phyloP scores from a whole-genome alignment of 192 early-diverging fungal species.

The Lobosporangium transversale region DNA sequence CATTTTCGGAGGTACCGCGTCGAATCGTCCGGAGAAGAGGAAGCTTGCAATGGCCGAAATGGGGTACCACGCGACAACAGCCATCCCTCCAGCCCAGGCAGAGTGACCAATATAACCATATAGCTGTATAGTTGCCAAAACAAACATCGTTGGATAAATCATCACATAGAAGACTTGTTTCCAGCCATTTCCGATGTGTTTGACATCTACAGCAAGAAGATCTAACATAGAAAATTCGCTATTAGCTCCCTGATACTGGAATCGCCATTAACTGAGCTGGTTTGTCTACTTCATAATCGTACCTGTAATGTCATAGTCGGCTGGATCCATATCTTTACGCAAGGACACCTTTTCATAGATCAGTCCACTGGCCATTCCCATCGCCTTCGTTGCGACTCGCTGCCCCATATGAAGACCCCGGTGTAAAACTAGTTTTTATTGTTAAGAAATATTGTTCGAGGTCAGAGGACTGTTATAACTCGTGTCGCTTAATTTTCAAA shows the following conservation, averaged over 20 bases:
- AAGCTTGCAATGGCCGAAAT: constrained; percentile 51
- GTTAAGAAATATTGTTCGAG: too few relatives aligned
- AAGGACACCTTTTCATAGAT: constrained; percentile 48
- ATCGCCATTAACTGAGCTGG: too few relatives aligned
- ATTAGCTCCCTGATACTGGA: background rate
- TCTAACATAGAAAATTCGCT: too few relatives aligned
- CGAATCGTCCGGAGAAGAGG: constrained; percentile 48
- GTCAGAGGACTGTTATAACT: too few relatives aligned
- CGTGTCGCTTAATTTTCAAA: too few relatives aligned
- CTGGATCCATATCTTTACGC: constrained; percentile 50
- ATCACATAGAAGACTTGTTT: constrained; percentile 36
- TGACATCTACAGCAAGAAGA: constrained; percentile 33
- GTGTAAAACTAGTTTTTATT: constrained; percentile 23
- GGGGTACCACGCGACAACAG: constrained; percentile 43
- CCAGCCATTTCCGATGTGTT: constrained; percentile 48
- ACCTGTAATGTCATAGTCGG: constrained; percentile 46
- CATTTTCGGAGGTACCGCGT: constrained; percentile 24
- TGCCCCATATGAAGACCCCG: constrained; percentile 47
- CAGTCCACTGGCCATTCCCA: constrained; percentile 40
- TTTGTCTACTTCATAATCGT: too few relatives aligned
- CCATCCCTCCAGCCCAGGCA: constrained; percentile 37
- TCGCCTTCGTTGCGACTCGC: constrained; percentile 35
- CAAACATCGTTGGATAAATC: constrained; percentile 31
- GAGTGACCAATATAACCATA: constrained; percentile 41
- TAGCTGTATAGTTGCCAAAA: constrained; percentile 34